These are phyloP conservation scores for Capsicum chinense DNA, from an alignment of 257 asterid genomes.

Conservation along the genomic window DNA sequence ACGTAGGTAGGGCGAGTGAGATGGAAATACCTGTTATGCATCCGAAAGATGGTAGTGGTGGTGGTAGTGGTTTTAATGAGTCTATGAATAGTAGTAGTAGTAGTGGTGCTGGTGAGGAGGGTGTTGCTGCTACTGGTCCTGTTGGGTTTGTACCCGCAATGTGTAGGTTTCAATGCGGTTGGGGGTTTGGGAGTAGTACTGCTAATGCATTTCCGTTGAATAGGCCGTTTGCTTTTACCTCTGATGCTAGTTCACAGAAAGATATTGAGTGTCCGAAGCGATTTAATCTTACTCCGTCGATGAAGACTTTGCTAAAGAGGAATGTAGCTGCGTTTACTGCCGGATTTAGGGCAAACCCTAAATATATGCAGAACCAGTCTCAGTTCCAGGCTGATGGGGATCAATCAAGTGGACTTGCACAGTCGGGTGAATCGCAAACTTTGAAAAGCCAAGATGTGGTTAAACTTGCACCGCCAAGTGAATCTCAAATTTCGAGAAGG, in stretches of 20 bases:
- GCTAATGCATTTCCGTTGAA: slow-evolving; percentile 65
- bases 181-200: slow-evolving; percentile 85
- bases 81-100: slow-evolving; percentile 35
- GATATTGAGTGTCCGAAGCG: slow-evolving; percentile 94
- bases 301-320: slow-evolving; percentile 81
- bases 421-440: slow-evolving; percentile 53
- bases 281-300: slow-evolving; percentile 84
- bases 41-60: slow-evolving; percentile 45
- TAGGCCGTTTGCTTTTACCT: slow-evolving; percentile 56
- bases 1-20: slow-evolving; percentile 83
- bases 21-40: slow-evolving; percentile 80
- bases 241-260: slow-evolving; percentile 69
- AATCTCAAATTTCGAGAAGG: slow-evolving; percentile 41
- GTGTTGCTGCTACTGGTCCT: slow-evolving; percentile 52
- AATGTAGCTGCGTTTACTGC: slow-evolving; percentile 95
- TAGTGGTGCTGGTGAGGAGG: slow-evolving; percentile 42
- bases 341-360: slow-evolving; percentile 77
- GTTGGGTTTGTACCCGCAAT: slow-evolving; percentile 74
- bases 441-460: slow-evolving; percentile 20
- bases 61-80: slow-evolving; percentile 35
- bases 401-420: slow-evolving; percentile 44
- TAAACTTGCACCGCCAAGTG: slow-evolving; percentile 44
- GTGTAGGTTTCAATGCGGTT: slow-evolving; percentile 86
- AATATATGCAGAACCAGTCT: slow-evolving; percentile 60
- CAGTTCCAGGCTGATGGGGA: slow-evolving; percentile 60